These are phyloP conservation scores for Amanita thiersii DNA, from an alignment of 768 basidiomycete genomes.

Conservation along the genomic window DNA sequence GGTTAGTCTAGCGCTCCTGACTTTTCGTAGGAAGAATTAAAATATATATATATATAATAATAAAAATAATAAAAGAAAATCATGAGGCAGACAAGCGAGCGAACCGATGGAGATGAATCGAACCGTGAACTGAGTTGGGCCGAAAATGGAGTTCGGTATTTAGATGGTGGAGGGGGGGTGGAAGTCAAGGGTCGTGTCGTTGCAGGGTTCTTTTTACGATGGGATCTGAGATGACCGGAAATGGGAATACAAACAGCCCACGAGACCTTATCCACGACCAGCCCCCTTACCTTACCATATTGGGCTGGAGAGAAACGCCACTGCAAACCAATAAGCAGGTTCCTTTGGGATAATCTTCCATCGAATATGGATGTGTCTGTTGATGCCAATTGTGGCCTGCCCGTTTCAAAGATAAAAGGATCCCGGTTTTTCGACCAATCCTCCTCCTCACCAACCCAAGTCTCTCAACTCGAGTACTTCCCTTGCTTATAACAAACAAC, in stretches of 20 bases:
- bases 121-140: not conserved
- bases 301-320: constrained; percentile 6
- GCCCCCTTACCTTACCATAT: not conserved
- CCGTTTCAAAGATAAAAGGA: constrained; percentile 26
- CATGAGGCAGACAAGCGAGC: too few species aligned
- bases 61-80: too few species aligned
- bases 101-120: too few species aligned
- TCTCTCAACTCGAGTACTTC: constrained; percentile 6
- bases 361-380: constrained; percentile 3
- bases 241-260: too few species aligned
- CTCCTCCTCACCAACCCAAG: constrained; percentile 15
- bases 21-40: too few species aligned
- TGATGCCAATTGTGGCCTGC: constrained; percentile 7
- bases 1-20: too few species aligned
- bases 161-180: not conserved
- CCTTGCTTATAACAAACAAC: constrained; percentile 6
- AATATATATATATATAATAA: not conserved
- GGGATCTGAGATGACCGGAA: constrained; percentile 5
- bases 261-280: not conserved
- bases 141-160: not conserved
- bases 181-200: too few species aligned
- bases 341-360: constrained; percentile 9
- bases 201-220: too few species aligned
- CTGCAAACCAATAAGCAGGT: constrained; percentile 4
- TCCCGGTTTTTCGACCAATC: constrained; percentile 12